phyloP scores from a whole-genome alignment of 495 filamentous ascomycete species.

The Diplogelasinospora grovesii region DNA sequence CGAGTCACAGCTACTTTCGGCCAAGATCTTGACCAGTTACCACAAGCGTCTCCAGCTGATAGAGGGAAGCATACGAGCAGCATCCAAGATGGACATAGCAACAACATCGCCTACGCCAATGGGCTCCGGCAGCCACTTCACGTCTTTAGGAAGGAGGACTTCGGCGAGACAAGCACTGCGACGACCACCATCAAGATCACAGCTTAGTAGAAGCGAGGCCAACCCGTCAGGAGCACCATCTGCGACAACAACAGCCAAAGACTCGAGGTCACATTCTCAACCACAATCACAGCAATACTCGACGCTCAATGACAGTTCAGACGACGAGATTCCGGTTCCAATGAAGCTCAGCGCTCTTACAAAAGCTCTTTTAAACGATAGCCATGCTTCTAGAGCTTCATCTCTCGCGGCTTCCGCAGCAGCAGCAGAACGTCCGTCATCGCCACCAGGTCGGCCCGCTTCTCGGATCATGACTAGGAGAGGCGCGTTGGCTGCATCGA shows the following conservation, averaged over 20 bases:
- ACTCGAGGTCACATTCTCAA: conserved; percentile 18
- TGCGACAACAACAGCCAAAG: conserved; percentile 1
- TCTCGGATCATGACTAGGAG: conserved; percentile 47
- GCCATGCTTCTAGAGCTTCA: conserved; percentile 28
- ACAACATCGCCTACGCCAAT: conserved; percentile 32
- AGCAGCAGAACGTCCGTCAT: conserved; percentile 48
- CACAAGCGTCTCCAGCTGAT: too few relatives aligned
- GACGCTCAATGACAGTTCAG: conserved; percentile 57
- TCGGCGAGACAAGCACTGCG: conserved; percentile 38
- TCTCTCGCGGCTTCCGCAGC: conserved; percentile 17
- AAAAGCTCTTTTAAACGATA: conserved; percentile 66
- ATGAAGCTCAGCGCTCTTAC: conserved; percentile 76
- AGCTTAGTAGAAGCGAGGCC: conserved; percentile 31
- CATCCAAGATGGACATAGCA: conserved; percentile 19
- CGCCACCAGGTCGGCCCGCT: conserved; percentile 39
- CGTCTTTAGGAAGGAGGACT: conserved; percentile 31
- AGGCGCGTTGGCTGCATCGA: conserved; percentile 29
- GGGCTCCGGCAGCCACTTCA: conserved; percentile 27
- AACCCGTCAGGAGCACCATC: conserved; percentile 22
- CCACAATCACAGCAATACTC: conserved; percentile 17
- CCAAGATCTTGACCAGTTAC: too few relatives aligned
- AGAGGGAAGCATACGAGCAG: background rate
- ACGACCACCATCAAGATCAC: conserved; percentile 26
- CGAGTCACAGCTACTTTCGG: too few relatives aligned
- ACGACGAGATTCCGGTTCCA: conserved; percentile 62